Conservation (phyloP, 306 rosid genomes). For the Oemleria cerasiformis region DNA sequence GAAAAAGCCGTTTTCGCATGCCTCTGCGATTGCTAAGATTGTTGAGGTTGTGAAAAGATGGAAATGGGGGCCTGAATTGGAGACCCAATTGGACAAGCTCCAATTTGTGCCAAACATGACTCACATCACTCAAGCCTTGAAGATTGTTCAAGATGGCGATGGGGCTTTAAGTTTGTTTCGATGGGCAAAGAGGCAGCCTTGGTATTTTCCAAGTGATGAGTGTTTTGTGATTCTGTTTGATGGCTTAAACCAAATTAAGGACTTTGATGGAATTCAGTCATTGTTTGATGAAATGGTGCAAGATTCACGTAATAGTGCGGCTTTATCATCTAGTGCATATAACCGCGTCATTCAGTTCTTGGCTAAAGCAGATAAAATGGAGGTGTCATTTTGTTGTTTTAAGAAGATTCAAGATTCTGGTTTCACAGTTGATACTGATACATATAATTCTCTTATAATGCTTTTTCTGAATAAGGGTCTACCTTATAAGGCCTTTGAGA, state of each 20-base stretch:
- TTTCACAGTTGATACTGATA: slow-evolving; percentile 56
- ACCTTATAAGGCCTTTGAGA: slow-evolving; percentile 90
- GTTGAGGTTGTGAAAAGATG: slow-evolving; percentile 89
- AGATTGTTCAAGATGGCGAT: slow-evolving; percentile 58
- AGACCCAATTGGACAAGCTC: slow-evolving; percentile 79
- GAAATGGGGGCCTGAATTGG: slow-evolving; percentile 99
- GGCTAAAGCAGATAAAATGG: slow-evolving; percentile 88
- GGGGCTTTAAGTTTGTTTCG: slow-evolving; percentile 75
- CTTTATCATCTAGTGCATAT: slow-evolving; percentile 48
- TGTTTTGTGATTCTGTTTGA: slow-evolving; percentile 71
- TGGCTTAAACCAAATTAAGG: slow-evolving; percentile 58
- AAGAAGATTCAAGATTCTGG: slow-evolving; percentile 74
- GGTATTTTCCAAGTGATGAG: slow-evolving; percentile 73
- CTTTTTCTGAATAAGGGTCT: slow-evolving; percentile 84
- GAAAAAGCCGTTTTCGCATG: slow-evolving; percentile 70
- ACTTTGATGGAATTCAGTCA: slow-evolving; percentile 71
- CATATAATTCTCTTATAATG: slow-evolving; percentile 75
- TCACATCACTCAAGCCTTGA: slow-evolving; percentile 67
- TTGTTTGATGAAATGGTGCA: slow-evolving; percentile 84
- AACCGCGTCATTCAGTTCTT: slow-evolving; percentile 73
- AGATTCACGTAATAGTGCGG: slow-evolving; percentile 50
- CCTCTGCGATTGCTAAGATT: slow-evolving; percentile 75
- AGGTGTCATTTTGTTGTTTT: slow-evolving; percentile 80
- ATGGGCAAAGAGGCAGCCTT: slow-evolving; percentile 87
- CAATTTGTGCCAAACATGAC: slow-evolving; percentile 81